These are phyloP conservation scores for Pugionium cornutum DNA, from an alignment of 345 rosid species.

Conservation along the genomic window DNA sequence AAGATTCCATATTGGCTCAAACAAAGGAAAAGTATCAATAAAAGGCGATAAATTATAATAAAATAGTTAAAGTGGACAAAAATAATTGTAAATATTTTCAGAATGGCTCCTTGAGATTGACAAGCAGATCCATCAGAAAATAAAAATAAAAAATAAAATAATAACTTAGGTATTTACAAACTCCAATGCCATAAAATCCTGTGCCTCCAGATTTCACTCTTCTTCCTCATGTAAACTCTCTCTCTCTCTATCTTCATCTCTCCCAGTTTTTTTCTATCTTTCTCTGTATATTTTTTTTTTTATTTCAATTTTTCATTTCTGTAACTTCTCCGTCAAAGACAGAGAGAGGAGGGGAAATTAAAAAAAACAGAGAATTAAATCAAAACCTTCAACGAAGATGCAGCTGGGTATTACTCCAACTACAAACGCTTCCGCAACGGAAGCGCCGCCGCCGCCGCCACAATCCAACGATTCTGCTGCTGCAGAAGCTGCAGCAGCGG, in stretches of 20 bases:
- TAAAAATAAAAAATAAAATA: conserved; percentile 20
- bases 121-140: conserved; percentile 62
- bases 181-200: conserved; percentile 57
- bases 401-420: conserved; percentile 32
- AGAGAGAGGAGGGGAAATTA: conserved; percentile 18
- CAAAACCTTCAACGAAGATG: conserved; percentile 27
- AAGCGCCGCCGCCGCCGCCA: background rate
- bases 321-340: conserved; percentile 39
- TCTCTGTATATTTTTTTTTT: conserved; percentile 10
- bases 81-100: conserved; percentile 9
- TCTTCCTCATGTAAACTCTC: conserved; percentile 43
- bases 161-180: conserved; percentile 40
- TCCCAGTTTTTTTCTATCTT: conserved; percentile 18
- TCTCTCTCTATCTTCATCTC: conserved; percentile 27
- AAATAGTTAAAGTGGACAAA: conserved; percentile 9
- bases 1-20: conserved; percentile 31
- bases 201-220: conserved; percentile 48
- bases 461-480: conserved; percentile 31
- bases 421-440: background rate
- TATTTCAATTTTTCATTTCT: conserved; percentile 13
- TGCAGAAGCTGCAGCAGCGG: conserved; percentile 35
- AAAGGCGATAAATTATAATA: conserved; percentile 41
- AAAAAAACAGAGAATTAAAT: background rate
- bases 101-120: conserved; percentile 66
- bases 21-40: conserved; percentile 37